Conservation (phyloP, 2,329 filamentous ascomycete genomes). For the Helotiales sp. region DNA sequence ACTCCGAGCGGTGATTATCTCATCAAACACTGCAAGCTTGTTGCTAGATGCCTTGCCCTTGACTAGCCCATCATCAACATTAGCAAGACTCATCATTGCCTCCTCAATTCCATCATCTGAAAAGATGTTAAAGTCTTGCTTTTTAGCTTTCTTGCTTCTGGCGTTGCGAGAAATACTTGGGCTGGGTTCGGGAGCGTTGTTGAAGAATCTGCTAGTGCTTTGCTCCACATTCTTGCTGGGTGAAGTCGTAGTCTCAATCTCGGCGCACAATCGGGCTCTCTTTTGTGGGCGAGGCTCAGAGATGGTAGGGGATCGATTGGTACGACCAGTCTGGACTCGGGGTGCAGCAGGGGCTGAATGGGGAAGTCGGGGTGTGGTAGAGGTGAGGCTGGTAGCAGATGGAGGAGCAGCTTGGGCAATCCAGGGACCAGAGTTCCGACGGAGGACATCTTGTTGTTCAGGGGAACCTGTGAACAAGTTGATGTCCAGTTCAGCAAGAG, state of each 20-base stretch:
- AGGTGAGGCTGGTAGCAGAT: conserved; percentile 38
- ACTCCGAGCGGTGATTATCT: conserved; percentile 11
- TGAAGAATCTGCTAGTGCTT: conserved; percentile 55
- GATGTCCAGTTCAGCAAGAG: conserved; percentile 69
- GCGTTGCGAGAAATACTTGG: conserved; percentile 45
- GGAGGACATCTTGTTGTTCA: conserved; percentile 63
- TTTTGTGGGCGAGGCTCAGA: conserved; percentile 54
- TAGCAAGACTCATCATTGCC: conserved; percentile 52
- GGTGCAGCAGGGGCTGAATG: conserved; percentile 44
- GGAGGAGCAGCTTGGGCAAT: conserved; percentile 52
- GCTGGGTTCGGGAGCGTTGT: conserved; percentile 43
- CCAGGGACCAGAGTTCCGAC: conserved; percentile 61
- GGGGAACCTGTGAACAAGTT: conserved; percentile 71
- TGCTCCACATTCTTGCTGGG: conserved; percentile 41
- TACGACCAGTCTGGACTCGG: conserved; percentile 48
- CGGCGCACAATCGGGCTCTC: conserved; percentile 56
- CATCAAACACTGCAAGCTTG: conserved; percentile 38
- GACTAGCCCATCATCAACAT: conserved; percentile 35
- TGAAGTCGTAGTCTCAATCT: conserved; percentile 46
- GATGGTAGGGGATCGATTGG: conserved; percentile 45
- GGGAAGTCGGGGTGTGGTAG: conserved; percentile 39
- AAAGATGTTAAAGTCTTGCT: conserved; percentile 53
- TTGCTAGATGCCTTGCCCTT: conserved; percentile 23
- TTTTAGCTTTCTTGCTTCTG: conserved; percentile 47
- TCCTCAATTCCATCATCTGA: conserved; percentile 58